Evolutionary conservation across 1,139 yeast genomes (phyloP), one percentile per base, ranked within the genome.

Genomic region (Taiozyma sp.): DNA sequence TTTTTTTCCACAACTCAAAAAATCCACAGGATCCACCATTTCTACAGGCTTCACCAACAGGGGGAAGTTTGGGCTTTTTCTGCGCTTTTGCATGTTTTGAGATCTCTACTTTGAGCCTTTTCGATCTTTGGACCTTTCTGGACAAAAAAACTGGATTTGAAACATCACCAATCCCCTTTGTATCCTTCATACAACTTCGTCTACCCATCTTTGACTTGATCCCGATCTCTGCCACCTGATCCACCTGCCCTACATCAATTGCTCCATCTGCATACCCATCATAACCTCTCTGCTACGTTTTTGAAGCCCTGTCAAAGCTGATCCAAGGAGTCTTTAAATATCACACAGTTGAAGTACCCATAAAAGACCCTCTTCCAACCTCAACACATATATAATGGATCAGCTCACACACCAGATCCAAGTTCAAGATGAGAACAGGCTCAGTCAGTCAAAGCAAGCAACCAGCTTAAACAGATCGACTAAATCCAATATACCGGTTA

Each of bases 401-500:
- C 53, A 53, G n/a, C 42, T 50, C 22, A 50, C 52, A 14, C 47
- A 39, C 27, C 57, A 49, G 28, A 47, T 51, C n/a, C 52, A 44
- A 19, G 47, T 51, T 29, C 57, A 56, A 23, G 59, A 58, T 48
- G 61, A 58, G 43, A 58, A 58, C 45, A 53, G 49, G 19, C 14
- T 55, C 8, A 47, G 51, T 12, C 53, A 52, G 38, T 40, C 45
- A 10, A 51, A 51, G 43, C 44, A 43, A 8, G 14, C 43, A 13
- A 8, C 44, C 7, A 32, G 30, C 6, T 30, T 40, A 19, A 47
- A 47, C n/a, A 51, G 48, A 30, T 46, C 51, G 39, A 19, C 41
- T 2, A 57, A 54, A 51, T 58, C 62, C 8, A 61, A 58, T 50
- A 59, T 61, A 43, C 64, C 65, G 8, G 54, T 61, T 3, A 59